Percentiles rank a stretch among this genome's conserved stretches.
Evolutionary conservation across 352 stramenopile genomes (phyloP).

Genomic region (Globisporangium iwayamae): DNA sequence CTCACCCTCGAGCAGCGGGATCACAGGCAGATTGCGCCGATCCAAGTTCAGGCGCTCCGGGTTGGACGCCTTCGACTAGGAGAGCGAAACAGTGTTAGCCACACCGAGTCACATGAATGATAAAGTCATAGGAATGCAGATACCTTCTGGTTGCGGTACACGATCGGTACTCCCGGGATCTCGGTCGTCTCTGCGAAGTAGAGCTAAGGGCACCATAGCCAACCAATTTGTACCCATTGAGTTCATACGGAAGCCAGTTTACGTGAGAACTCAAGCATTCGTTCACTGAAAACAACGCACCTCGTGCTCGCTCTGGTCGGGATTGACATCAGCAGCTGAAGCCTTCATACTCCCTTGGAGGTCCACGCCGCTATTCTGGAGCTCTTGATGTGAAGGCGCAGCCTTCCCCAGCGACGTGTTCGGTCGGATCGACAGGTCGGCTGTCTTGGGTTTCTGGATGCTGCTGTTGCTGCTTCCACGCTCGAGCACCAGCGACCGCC

Average conservation of each 20-base stretch:
- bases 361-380: not conserved
- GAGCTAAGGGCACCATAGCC: slow-evolving; percentile 28
- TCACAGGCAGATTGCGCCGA: slow-evolving; percentile 66
- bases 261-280: not conserved
- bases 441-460: slow-evolving; percentile 14
- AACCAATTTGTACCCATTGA: not conserved
- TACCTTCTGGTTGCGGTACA: slow-evolving; percentile 73
- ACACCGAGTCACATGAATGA: no score
- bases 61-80: slow-evolving; percentile 58
- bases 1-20: slow-evolving; percentile 88
- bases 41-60: slow-evolving; percentile 89
- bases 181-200: slow-evolving; percentile 73
- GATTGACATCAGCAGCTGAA: slow-evolving; percentile 9
- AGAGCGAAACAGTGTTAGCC: not conserved
- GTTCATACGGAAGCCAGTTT: no score
- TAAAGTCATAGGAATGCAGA: no score
- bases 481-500: slow-evolving; percentile 2
- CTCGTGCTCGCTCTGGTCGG: slow-evolving; percentile 40
- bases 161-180: slow-evolving; percentile 61
- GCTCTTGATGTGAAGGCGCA: not conserved
- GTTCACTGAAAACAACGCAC: slow-evolving; percentile 8
- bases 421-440: slow-evolving; percentile 6
- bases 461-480: slow-evolving; percentile 1
- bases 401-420: slow-evolving; percentile 1
- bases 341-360: not conserved